A percentile compares a stretch with the other conserved stretches of the same genome.
These are phyloP conservation scores for Helianthus annuus DNA, from an alignment of 129 eudicot species.

Conservation along the genomic window HanXRQr2.0-SUNRISE NC_035442.2:10935789-10936288, in stretches of 20 bases:
- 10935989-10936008: conserved; percentile 59
- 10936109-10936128: too few species aligned
- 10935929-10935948: conserved; percentile 41
- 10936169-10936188: too few species aligned
- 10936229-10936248: too few species aligned
- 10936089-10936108: not conserved
- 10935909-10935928: conserved; percentile 57
- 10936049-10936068: conserved; percentile 79
- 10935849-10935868: conserved; percentile 84
- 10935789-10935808: conserved; percentile 85
- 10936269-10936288: too few species aligned
- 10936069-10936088: not conserved
- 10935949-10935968: conserved; percentile 58
- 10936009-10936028: conserved; percentile 47
- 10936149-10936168: too few species aligned
- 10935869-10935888: conserved; percentile 62
- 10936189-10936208: too few species aligned
- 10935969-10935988: conserved; percentile 82
- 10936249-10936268: too few species aligned
- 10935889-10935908: conserved; percentile 68
- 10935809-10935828: conserved; percentile 55
- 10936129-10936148: too few species aligned
- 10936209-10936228: too few species aligned
- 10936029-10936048: conserved; percentile 78
- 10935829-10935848: conserved; percentile 59